Evolutionary conservation across 2,329 filamentous ascomycete genomes (phyloP).

Genomic region (Neofusicoccum ribis): DNA sequence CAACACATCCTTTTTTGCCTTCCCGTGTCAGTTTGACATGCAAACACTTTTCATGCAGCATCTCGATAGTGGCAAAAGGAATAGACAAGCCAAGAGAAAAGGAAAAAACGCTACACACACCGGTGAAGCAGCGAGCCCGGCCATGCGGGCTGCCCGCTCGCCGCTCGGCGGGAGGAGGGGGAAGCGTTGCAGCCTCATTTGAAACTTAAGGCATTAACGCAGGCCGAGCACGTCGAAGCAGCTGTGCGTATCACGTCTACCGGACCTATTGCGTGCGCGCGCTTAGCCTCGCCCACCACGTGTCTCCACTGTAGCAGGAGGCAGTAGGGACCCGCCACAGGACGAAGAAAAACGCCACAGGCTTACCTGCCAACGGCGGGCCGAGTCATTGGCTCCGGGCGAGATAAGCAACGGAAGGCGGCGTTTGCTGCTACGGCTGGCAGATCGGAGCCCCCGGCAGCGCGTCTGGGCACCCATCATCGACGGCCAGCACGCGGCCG

Average conservation of each 20-base stretch:
- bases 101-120: background rate
- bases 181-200: background rate
- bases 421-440: background rate
- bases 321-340: background rate
- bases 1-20: background rate
- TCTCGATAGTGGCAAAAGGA: background rate
- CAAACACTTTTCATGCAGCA: constrained; percentile 7
- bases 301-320: background rate
- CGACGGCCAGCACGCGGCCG: background rate
- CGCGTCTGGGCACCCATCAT: background rate
- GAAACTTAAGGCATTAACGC: constrained; percentile 4
- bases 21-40: background rate
- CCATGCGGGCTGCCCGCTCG: background rate
- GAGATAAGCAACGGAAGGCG: constrained; percentile 3
- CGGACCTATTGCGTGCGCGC: background rate
- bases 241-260: background rate
- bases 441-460: background rate
- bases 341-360: background rate
- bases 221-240: background rate
- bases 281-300: background rate
- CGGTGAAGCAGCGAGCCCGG: background rate
- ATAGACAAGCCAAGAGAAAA: background rate
- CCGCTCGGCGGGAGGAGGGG: background rate
- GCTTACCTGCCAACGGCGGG: background rate
- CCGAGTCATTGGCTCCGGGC: background rate